Evolutionary conservation across 225 moss, liverwort and hornwort species (phyloP), one percentile per base, ranked within the genome.

Genomic region (Straminergon stramineum): DNA sequence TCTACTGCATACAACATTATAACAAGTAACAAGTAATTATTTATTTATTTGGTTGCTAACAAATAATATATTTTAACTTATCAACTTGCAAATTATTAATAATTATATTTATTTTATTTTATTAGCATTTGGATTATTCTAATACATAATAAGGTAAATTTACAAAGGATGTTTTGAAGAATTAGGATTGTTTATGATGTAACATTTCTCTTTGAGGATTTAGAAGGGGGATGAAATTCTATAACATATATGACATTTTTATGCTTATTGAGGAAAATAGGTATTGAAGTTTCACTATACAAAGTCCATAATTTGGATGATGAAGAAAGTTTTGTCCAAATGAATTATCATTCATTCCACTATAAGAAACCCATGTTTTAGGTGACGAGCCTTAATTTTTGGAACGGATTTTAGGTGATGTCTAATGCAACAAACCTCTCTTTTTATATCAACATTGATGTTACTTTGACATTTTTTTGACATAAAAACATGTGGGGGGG

Each of bases 221-320:
- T 45, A 10, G 0, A 28, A 17, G 16, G 27, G 43, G 0, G 2
- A 2, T 28, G 43, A 15, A 43, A 26, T 26, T 43, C 0, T 43
- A 0, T 43, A 73, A 9, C 2, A 43, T 10, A 27, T 16, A 16
- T 9, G 5, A 16, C 4, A 43, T 27, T 43, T 43, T 27, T 2
- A 43, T 0, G 2, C 2, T 73, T 73, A 16, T 73, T 0, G 0
- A 43, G 16, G 10, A 16, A 43, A 21, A 14, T 3, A 27, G 16
- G 10, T 27, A 9, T 16, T 5, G 26, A 26, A 4, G 16, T 27
- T 27, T 9, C 16, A 27, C 3, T 1, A 0, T 73, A 73, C 1
- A 6, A 74, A 45, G 10, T 74, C 30, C 1, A 6, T 17, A 17
- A 3, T 45, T 28, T 28, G 28, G 4, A 45, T 45, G 45, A 74